Evolutionary conservation across 495 filamentous ascomycete species (phyloP).

Genomic region (Penicillium psychrofluorescens): DNA sequence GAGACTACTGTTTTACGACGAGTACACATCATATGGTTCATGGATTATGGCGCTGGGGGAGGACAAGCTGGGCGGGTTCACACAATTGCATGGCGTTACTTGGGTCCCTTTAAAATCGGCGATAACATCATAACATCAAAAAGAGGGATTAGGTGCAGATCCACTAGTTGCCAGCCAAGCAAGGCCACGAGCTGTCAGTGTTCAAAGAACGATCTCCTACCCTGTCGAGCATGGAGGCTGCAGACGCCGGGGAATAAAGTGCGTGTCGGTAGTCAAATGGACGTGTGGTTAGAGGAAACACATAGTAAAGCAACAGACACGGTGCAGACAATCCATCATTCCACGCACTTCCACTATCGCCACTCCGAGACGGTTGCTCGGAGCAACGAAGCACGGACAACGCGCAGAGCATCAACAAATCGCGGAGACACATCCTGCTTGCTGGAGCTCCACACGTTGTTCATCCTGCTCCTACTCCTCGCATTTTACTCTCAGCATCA

Average conservation of each 20-base stretch:
- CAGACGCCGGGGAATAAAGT: no score
- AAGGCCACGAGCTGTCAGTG: no score
- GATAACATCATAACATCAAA: no score
- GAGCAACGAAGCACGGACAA: conserved; percentile 29
- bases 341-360: background rate
- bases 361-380: conserved; percentile 22
- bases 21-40: no score
- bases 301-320: background rate
- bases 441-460: conserved; percentile 12
- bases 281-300: background rate
- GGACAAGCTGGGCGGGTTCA: no score
- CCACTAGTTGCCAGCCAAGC: no score
- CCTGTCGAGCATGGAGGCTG: no score
- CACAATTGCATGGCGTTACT: no score
- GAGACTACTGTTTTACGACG: background rate
- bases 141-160: no score
- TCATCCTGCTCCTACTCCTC: conserved; percentile 9
- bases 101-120: no score
- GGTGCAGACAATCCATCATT: background rate
- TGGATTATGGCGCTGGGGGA: background rate
- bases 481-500: conserved; percentile 21
- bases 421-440: conserved; percentile 7
- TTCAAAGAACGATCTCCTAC: no score
- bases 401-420: conserved; percentile 32
- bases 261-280: no score